Evolutionary conservation across 2,329 filamentous ascomycete genomes (phyloP).

Genomic region (Basipetospora chlamydospora): DNA sequence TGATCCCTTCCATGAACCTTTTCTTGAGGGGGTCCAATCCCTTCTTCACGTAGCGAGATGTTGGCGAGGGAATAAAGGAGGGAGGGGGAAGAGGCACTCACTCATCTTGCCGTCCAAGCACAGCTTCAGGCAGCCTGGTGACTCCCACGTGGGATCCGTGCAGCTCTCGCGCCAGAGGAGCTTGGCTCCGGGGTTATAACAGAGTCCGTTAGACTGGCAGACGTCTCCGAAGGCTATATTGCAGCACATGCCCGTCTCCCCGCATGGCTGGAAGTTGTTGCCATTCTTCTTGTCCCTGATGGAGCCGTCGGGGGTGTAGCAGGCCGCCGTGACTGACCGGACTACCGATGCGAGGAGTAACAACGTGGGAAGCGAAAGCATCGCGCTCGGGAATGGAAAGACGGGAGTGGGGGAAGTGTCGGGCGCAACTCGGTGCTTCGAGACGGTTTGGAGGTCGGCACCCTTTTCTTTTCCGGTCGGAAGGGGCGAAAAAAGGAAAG

Average conservation of each 20-base stretch:
- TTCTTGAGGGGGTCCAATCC: no score
- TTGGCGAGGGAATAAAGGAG: no score
- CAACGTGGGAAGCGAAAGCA: not conserved
- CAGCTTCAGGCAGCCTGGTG: slow-evolving; percentile 11
- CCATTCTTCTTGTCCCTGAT: not conserved
- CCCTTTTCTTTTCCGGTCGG: no score
- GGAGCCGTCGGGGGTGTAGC: slow-evolving; percentile 6
- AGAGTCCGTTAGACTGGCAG: slow-evolving; percentile 6
- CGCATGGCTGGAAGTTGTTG: slow-evolving; percentile 5
- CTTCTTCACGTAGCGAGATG: no score
- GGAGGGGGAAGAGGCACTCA: not conserved
- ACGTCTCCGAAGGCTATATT: slow-evolving; percentile 3
- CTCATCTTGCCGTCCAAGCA: slow-evolving; percentile 6
- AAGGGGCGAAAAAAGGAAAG: no score
- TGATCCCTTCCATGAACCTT: not conserved
- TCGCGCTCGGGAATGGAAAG: no score
- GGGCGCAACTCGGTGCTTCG: no score
- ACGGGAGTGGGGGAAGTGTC: no score
- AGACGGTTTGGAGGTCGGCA: no score
- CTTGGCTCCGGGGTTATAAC: slow-evolving; percentile 3
- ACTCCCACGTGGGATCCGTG: slow-evolving; percentile 12
- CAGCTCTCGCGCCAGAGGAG: slow-evolving; percentile 11
- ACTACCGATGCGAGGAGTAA: not conserved
- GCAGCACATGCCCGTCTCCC: slow-evolving; percentile 7
- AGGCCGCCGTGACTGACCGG: not conserved